These are phyloP conservation scores for Acacia concinna DNA, from an alignment of 331 rosid species.

Conservation along the genomic window DNA sequence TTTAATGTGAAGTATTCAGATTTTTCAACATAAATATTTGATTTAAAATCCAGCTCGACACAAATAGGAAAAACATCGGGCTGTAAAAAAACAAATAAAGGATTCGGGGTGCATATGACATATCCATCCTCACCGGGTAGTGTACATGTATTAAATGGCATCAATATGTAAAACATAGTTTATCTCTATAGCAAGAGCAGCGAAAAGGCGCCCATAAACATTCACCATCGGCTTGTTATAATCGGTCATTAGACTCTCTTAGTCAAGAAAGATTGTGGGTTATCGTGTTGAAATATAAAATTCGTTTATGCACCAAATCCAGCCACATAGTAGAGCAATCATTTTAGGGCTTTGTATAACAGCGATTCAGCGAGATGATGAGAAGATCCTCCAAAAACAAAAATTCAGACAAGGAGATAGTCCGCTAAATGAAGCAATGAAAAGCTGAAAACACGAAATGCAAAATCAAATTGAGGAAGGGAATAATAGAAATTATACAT, in stretches of 20 bases:
- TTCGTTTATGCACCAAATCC: constrained; percentile 10
- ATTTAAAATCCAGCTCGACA: neutral
- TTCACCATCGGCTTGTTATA: neutral
- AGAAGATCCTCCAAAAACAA: constrained; percentile 2
- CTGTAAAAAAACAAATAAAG: neutral
- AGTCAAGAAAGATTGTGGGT: neutral
- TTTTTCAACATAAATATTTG: neutral
- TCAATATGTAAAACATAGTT: neutral
- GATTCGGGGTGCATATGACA: neutral
- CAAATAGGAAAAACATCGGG: neutral
- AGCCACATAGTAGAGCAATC: neutral
- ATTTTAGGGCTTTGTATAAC: constrained; percentile 13
- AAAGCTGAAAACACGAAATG: neutral
- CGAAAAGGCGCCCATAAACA: constrained; percentile 18
- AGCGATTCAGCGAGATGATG: neutral
- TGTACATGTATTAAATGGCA: constrained; percentile 7
- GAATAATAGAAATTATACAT: constrained; percentile 40
- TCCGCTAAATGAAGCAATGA: neutral
- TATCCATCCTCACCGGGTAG: neutral
- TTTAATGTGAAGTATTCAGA: neutral
- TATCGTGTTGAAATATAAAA: neutral
- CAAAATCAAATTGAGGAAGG: neutral
- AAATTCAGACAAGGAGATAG: neutral
- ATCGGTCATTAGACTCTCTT: neutral
- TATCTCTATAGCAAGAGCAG: constrained; percentile 1